Evolutionary conservation across 805 yeast species (phyloP).

Genomic region (Huiozyma sinensis): DNA sequence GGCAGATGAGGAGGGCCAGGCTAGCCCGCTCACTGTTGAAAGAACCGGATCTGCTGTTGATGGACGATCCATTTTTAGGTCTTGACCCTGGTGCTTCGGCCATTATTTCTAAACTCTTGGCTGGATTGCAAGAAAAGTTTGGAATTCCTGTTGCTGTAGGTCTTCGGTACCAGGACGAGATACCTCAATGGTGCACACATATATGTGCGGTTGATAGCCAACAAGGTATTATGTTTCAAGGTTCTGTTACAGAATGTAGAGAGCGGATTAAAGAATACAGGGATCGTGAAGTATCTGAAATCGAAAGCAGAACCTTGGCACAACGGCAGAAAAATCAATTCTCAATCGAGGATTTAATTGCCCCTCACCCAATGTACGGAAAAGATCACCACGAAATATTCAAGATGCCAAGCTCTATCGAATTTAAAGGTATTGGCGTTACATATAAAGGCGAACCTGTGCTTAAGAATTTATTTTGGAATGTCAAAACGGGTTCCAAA

Average conservation of each 20-base stretch:
- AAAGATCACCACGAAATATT: conserved; percentile 7
- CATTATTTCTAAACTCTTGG: conserved; percentile 38
- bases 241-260: conserved; percentile 28
- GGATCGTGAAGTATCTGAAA: conserved; percentile 6
- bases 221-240: conserved; percentile 42
- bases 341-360: conserved; percentile 14
- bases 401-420: conserved; percentile 28
- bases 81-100: conserved; percentile 66
- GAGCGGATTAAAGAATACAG: conserved; percentile 15
- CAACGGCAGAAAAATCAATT: conserved; percentile 2
- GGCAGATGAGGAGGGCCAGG: conserved; percentile 86
- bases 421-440: conserved; percentile 54
- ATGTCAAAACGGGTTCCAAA: conserved; percentile 56
- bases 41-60: conserved; percentile 53
- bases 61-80: conserved; percentile 92
- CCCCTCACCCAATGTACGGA: conserved; percentile 16
- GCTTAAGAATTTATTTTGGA: conserved; percentile 53
- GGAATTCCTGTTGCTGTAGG: conserved; percentile 54
- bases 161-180: conserved; percentile 57
- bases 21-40: conserved; percentile 63
- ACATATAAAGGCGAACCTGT: conserved; percentile 54
- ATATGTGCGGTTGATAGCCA: conserved; percentile 48
- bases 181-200: conserved; percentile 76
- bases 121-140: conserved; percentile 6
- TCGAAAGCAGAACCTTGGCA: not conserved